A percentile compares a stretch with the other conserved stretches of the same genome.
Evolutionary conservation across 129 eudicot species (phyloP).

Genomic region (Helianthus tuberosus): DNA sequence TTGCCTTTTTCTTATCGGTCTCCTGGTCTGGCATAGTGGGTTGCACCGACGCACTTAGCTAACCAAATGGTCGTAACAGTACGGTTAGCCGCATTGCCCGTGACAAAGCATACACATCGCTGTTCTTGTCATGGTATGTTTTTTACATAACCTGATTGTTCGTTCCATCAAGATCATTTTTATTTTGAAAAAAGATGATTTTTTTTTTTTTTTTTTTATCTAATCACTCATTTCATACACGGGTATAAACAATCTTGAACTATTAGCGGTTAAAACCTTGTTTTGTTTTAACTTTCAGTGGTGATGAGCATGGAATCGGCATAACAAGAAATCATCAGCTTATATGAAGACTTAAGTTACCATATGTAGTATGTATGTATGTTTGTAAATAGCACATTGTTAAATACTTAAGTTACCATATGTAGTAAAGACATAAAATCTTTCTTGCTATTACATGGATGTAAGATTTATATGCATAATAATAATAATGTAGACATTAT

Average conservation of each 20-base stretch:
- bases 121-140: background rate
- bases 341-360: background rate
- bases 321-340: slow-evolving; percentile 15
- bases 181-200: background rate
- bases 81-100: background rate
- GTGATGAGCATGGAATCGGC: slow-evolving; percentile 4
- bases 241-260: slow-evolving; percentile 23
- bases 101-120: background rate
- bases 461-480: slow-evolving; percentile 20
- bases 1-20: too few relatives aligned
- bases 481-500: slow-evolving; percentile 6
- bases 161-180: background rate
- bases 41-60: background rate
- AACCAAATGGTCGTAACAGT: background rate
- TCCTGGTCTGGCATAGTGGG: slow-evolving; percentile 1
- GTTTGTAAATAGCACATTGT: too few relatives aligned
- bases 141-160: background rate
- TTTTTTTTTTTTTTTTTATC: slow-evolving; percentile 1
- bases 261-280: background rate
- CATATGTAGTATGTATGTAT: slow-evolving; percentile 14
- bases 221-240: slow-evolving; percentile 14
- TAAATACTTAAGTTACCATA: slow-evolving; percentile 5
- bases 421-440: slow-evolving; percentile 9
- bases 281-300: slow-evolving; percentile 24
- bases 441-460: slow-evolving; percentile 18